Conservation (phyloP, 768 basidiomycete species). For the Calocybe indica region DNA sequence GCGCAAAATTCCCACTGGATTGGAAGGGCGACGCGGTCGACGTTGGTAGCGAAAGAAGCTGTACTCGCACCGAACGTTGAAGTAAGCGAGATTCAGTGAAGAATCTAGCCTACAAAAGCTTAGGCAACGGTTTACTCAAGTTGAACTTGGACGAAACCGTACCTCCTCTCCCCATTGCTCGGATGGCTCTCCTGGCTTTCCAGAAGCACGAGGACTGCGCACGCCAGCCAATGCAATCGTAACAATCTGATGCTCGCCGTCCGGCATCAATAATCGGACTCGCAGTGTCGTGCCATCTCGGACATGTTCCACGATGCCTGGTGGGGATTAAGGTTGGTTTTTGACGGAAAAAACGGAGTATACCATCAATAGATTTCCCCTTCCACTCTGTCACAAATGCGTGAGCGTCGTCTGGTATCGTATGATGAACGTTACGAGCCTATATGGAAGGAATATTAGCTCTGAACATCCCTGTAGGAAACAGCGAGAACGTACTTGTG, state of each 20-base stretch:
- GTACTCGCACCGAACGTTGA: slow-evolving; percentile 71
- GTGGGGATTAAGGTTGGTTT: slow-evolving; percentile 5
- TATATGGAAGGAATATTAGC: slow-evolving; percentile 18
- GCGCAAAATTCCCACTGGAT: slow-evolving; percentile 39
- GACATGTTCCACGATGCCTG: slow-evolving; percentile 91
- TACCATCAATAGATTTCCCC: slow-evolving; percentile 85
- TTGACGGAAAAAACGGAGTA: slow-evolving; percentile 1
- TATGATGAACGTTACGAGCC: slow-evolving; percentile 71
- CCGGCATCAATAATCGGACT: slow-evolving; percentile 81
- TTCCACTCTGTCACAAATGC: slow-evolving; percentile 90
- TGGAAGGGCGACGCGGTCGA: slow-evolving; percentile 80
- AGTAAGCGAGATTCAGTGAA: slow-evolving; percentile 88
- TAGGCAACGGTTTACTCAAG: slow-evolving; percentile 6
- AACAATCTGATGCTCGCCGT: slow-evolving; percentile 84
- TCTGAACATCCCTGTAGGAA: not conserved
- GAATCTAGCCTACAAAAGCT: slow-evolving; percentile 66
- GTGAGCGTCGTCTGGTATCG: slow-evolving; percentile 87
- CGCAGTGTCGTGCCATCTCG: slow-evolving; percentile 90
- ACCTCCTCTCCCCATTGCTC: slow-evolving; percentile 92
- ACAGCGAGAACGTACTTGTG: slow-evolving; percentile 38
- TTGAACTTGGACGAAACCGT: slow-evolving; percentile 14
- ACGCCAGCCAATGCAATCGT: slow-evolving; percentile 85
- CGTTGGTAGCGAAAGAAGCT: slow-evolving; percentile 75
- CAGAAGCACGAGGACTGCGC: slow-evolving; percentile 63
- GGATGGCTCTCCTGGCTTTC: slow-evolving; percentile 68